Percentiles rank a stretch among this genome's conserved stretches.
Evolutionary conservation across 148 eudicot species (phyloP).

Genomic region (Rhododendron ferrugineum): DNA sequence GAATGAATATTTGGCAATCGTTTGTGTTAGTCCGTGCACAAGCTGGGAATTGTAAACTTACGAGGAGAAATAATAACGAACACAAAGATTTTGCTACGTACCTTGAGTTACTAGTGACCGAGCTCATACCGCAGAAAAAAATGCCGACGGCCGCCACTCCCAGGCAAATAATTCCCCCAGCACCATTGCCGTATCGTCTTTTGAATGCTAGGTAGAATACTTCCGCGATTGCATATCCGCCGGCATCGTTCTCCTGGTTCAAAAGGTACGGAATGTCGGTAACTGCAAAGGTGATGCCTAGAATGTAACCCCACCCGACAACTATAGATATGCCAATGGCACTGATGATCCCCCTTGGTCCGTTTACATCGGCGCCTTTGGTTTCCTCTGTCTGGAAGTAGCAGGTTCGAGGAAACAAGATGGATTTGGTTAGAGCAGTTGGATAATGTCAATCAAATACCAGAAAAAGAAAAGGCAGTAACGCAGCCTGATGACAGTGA

Average conservation of each 20-base stretch:
- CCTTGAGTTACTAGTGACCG: constrained; percentile 96
- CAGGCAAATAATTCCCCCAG: constrained; percentile 79
- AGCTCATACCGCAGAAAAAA: constrained; percentile 94
- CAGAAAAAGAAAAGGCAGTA: neutral
- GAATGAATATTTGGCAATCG: neutral
- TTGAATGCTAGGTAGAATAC: constrained; percentile 77
- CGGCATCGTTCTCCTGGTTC: constrained; percentile 63
- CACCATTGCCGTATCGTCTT: constrained; percentile 69
- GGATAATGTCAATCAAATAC: neutral
- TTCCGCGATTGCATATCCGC: constrained; percentile 93
- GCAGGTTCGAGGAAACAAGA: constrained; percentile 8
- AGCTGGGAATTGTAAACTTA: neutral
- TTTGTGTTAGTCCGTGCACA: neutral
- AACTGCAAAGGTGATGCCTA: constrained; percentile 89
- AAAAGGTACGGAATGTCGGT: constrained; percentile 72
- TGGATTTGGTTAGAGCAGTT: neutral
- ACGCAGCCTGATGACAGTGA: too few species aligned
- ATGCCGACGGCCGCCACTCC: constrained; percentile 78
- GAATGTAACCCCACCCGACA: constrained; percentile 89
- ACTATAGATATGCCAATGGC: constrained; percentile 82
- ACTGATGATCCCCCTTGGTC: constrained; percentile 90
- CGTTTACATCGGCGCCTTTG: constrained; percentile 77
- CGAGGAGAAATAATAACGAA: neutral
- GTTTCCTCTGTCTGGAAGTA: constrained; percentile 86
- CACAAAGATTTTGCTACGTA: constrained; percentile 19